Percentiles rank a stretch among this genome's conserved stretches.
phyloP scores from a whole-genome alignment of 2,329 filamentous ascomycete genomes.

The Paraphaeosphaeria sporulosa region DNA sequence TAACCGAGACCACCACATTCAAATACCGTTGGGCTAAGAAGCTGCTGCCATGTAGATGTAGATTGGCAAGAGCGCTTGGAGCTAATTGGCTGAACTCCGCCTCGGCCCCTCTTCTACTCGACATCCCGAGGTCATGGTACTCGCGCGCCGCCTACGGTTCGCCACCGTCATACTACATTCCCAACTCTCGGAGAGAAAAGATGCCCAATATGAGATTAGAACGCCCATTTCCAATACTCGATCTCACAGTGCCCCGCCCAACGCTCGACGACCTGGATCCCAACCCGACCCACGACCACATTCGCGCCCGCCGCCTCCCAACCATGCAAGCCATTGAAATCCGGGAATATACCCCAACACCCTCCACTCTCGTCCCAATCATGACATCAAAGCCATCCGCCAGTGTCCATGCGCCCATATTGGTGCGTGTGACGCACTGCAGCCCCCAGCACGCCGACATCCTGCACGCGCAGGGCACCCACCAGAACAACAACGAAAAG shows the following conservation, averaged over 20 bases:
- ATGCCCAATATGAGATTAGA: no score
- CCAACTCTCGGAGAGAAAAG: background rate
- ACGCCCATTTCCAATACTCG: background rate
- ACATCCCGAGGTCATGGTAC: background rate
- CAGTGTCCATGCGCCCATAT: background rate
- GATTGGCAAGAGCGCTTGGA: background rate
- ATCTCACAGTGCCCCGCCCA: background rate
- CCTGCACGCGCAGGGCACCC: constrained; percentile 64
- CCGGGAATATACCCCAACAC: background rate
- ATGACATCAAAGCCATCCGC: background rate
- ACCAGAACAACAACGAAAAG: constrained; percentile 65
- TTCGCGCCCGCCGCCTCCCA: background rate
- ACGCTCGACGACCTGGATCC: no score
- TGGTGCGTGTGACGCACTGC: background rate
- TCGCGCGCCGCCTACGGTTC: background rate
- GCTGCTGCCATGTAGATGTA: background rate
- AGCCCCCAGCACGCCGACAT: constrained; percentile 36
- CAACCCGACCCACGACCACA: background rate
- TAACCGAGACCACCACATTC: background rate
- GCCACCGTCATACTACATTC: background rate
- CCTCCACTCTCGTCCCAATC: background rate
- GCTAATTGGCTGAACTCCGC: background rate
- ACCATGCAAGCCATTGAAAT: background rate
- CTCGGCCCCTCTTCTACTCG: background rate
- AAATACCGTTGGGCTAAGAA: background rate